phyloP scores from a whole-genome alignment of 306 rosid genomes.

The Trifolium repens region DNA sequence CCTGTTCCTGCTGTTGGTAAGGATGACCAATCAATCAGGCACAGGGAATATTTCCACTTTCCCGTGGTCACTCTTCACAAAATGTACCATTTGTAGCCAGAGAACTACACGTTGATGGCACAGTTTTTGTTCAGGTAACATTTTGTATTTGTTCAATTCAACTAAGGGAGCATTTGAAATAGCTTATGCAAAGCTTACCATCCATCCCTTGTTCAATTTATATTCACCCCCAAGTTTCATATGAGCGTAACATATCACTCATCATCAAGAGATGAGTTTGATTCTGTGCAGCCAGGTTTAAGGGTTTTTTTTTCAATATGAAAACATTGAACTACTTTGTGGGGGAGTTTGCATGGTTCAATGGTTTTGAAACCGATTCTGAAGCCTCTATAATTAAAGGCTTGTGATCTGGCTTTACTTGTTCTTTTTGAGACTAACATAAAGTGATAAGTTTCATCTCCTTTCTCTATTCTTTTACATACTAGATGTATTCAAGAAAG shows the following conservation, averaged over 20 bases:
- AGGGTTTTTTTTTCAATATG: no score
- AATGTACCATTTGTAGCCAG: conserved; percentile 95
- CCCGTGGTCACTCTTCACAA: conserved; percentile 98
- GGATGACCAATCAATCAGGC: conserved; percentile 48
- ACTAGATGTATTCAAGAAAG: neutral
- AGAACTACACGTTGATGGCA: conserved; percentile 96
- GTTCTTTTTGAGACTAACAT: neutral
- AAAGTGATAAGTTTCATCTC: neutral
- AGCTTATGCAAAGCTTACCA: neutral
- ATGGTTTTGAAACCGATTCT: no score
- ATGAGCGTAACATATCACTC: neutral
- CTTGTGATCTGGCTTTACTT: neutral
- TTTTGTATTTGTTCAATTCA: neutral
- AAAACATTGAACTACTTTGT: neutral
- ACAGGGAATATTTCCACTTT: conserved; percentile 85
- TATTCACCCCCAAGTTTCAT: neutral
- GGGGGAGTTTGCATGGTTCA: neutral
- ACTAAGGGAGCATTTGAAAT: neutral
- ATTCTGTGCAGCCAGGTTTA: no score
- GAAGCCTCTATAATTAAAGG: neutral
- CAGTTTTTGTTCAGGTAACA: conserved; percentile 94
- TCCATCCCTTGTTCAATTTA: neutral
- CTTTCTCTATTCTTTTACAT: neutral
- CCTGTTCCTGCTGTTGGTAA: conserved; percentile 71
- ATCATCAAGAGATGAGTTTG: neutral